Evolutionary conservation across 768 basidiomycete species (phyloP).

Genomic region (Phanerochaete carnosa): DNA sequence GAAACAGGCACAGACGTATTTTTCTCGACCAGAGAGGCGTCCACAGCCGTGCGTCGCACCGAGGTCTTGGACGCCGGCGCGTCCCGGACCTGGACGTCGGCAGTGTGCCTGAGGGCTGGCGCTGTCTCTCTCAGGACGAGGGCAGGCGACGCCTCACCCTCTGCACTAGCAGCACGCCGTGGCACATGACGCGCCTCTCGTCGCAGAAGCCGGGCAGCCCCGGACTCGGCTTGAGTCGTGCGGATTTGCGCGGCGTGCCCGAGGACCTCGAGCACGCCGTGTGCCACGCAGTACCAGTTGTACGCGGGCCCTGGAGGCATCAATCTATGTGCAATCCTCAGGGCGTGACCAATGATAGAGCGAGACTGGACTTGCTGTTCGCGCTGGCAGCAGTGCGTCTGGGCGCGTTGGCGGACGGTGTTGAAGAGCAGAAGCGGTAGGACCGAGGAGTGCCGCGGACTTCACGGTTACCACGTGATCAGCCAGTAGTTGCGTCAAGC

Average conservation of each 20-base stretch:
- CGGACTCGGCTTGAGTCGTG: slow-evolving; percentile 31
- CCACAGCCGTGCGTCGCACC: too few relatives aligned
- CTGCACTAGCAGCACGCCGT: slow-evolving; percentile 1
- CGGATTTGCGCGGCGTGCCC: slow-evolving; percentile 60
- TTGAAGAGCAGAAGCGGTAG: too few relatives aligned
- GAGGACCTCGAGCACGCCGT: slow-evolving; percentile 57
- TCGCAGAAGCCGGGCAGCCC: slow-evolving; percentile 4
- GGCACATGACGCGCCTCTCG: slow-evolving; percentile 24
- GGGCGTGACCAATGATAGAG: too few relatives aligned
- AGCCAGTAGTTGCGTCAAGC: too few relatives aligned
- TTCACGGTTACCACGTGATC: too few relatives aligned
- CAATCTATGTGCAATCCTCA: too few relatives aligned
- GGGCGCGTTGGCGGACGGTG: too few relatives aligned
- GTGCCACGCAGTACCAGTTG: slow-evolving; percentile 69
- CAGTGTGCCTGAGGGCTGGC: neutral
- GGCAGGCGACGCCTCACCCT: neutral
- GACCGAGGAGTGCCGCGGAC: too few relatives aligned
- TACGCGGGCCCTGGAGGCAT: slow-evolving; percentile 28
- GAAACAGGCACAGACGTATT: too few relatives aligned
- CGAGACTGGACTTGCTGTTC: too few relatives aligned
- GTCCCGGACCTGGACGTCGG: neutral
- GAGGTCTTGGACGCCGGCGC: neutral
- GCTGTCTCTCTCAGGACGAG: neutral
- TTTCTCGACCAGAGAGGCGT: too few relatives aligned
- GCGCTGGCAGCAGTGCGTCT: too few relatives aligned